Percentiles rank a stretch among this genome's conserved stretches.
Conservation (phyloP, 2,329 filamentous ascomycete species). For the Phoma herbarum region DNA sequence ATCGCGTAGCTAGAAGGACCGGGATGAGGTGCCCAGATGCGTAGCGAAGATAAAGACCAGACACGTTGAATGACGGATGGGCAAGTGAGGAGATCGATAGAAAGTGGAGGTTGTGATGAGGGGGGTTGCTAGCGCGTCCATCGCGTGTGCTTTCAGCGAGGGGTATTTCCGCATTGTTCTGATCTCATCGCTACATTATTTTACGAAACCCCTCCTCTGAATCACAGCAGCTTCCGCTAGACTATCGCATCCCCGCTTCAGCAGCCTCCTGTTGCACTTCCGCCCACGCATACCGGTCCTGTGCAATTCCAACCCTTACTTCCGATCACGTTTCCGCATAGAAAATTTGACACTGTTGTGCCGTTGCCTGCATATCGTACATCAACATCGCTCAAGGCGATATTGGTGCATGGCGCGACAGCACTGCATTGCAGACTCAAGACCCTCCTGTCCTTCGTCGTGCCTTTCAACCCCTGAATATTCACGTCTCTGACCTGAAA, state of each 20-base stretch:
- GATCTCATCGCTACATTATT: background rate
- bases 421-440: constrained; percentile 42
- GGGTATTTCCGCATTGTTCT: constrained; percentile 3
- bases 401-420: constrained; percentile 35
- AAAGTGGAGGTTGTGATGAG: constrained; percentile 21
- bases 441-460: constrained; percentile 28
- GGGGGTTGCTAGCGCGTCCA: constrained; percentile 11
- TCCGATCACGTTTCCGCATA: constrained; percentile 33
- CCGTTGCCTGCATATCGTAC: constrained; percentile 29
- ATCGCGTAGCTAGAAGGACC: constrained; percentile 9
- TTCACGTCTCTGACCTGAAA: constrained; percentile 53
- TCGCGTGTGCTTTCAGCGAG: background rate
- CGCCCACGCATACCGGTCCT: constrained; percentile 31
- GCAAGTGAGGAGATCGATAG: constrained; percentile 15
- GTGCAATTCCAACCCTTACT: constrained; percentile 33
- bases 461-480: constrained; percentile 44
- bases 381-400: constrained; percentile 28
- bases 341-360: constrained; percentile 21
- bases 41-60: background rate
- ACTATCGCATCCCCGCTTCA: constrained; percentile 18
- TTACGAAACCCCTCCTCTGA: background rate
- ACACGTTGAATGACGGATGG: constrained; percentile 10
- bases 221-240: constrained; percentile 2
- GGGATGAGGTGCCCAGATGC: constrained; percentile 1
- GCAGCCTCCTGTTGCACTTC: constrained; percentile 32